Percentiles rank a stretch among this genome's conserved stretches.
These are phyloP conservation scores for Epithemia pelagica DNA, from an alignment of 108 stramenopile genomes.

Conservation along the genomic window DNA sequence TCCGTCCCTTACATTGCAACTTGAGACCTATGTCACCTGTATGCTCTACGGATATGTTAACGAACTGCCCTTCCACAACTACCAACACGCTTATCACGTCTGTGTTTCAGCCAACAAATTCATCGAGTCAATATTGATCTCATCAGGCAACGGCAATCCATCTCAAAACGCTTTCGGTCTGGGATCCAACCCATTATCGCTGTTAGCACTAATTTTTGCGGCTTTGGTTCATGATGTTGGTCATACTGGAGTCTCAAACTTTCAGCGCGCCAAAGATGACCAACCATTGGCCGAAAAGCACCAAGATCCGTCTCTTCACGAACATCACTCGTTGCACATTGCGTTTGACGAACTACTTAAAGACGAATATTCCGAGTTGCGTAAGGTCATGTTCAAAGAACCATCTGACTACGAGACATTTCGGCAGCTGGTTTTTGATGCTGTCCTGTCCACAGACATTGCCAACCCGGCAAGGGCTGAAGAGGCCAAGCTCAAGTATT, in stretches of 20 bases:
- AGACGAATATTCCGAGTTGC: conserved; percentile 22
- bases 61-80: conserved; percentile 27
- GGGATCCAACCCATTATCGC: conserved; percentile 25
- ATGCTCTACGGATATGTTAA: conserved; percentile 9
- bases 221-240: conserved; percentile 57
- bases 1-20: conserved; percentile 1
- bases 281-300: conserved; percentile 31
- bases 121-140: conserved; percentile 47
- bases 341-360: conserved; percentile 36
- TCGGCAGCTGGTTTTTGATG: conserved; percentile 39
- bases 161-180: conserved; percentile 26
- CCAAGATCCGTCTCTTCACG: conserved; percentile 47
- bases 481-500: conserved; percentile 1
- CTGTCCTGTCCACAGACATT: conserved; percentile 50
- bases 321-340: conserved; percentile 42
- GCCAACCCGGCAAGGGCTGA: conserved; percentile 42
- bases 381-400: conserved; percentile 32
- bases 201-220: conserved; percentile 40
- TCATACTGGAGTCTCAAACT: conserved; percentile 24
- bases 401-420: conserved; percentile 35
- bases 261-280: conserved; percentile 20
- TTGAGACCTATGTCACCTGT: conserved; percentile 5
- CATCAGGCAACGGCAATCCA: neutral
- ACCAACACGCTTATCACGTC: conserved; percentile 52
- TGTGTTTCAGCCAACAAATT: conserved; percentile 34